Evolutionary conservation across 768 basidiomycete genomes (phyloP), one percentile per base, ranked within the genome.

Genomic region (Vararia minispora): DNA sequence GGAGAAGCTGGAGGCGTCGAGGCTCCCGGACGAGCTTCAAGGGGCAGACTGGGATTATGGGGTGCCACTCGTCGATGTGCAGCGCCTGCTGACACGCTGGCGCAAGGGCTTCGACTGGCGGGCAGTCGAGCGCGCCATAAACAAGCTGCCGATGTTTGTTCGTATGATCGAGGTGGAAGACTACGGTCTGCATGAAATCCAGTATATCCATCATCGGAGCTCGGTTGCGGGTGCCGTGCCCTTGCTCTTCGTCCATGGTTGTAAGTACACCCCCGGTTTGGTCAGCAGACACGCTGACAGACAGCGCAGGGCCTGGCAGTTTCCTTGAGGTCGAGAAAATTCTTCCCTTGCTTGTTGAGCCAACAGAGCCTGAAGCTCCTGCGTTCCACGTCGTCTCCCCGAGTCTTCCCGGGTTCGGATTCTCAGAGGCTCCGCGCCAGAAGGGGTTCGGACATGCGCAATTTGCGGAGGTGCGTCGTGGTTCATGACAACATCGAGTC

Each of bases 1-100:
- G 6, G 46, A 52, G 28, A 78, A 72, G 45, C 68, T 79, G 11
- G 57, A 56, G 0, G 57, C 70, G 10, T 52, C 65, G 0, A 56
- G 52, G 1, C 61, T 76, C 18, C 77, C 76, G 0, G 71, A 76
- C 48, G 74, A 77, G 41, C 59, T 79, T 4, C 61, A 74, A 6
- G 59, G 62, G 16, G 66, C 64, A 0, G 65, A 55, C 0, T 63
- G 67, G 61, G 63, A 59, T 16, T 76, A 76, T 39, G 76, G 76
- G 2, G 59, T 49, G 16, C 46, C 44, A 6, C 35, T 52, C 17
- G 41, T 32, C 1, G 53, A 55, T 30, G 38, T 58, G n/a, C 28
- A 42, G 24, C 43, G 53, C 4, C 46, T 57, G 13, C 46, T 50
- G 1, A 48, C 42, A 14, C 45, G 46, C 28, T 58, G 57, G 57